These are phyloP conservation scores for Xylariomycetidae sp. DNA, from an alignment of 2,329 filamentous ascomycete species.

Conservation along the genomic window DNA sequence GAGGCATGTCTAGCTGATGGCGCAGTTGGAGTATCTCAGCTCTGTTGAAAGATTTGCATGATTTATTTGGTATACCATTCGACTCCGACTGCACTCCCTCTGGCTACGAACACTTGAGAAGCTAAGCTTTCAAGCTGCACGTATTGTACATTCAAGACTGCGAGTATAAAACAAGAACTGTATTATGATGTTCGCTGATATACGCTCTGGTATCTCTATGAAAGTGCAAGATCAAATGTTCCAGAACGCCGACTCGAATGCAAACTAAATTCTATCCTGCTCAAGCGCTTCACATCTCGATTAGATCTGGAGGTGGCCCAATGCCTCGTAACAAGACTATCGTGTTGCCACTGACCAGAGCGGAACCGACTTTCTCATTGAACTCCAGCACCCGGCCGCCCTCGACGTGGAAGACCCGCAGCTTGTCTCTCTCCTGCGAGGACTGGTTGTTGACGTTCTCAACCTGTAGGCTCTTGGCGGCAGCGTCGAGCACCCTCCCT, in stretches of 20 bases:
- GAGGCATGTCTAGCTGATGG: too few species aligned
- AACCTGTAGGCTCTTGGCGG: constrained; percentile 72
- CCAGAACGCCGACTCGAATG: constrained; percentile 19
- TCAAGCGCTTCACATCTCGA: constrained; percentile 41
- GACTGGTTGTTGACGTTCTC: constrained; percentile 80
- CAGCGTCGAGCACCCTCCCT: constrained; percentile 73
- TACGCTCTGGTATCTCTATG: too few species aligned
- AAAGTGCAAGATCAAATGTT: too few species aligned
- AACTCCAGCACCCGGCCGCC: constrained; percentile 83
- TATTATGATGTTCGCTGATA: too few species aligned
- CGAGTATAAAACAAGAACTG: too few species aligned
- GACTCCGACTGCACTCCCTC: too few species aligned
- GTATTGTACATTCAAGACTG: too few species aligned
- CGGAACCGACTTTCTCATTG: constrained; percentile 73
- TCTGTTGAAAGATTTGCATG: too few species aligned
- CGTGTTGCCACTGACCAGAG: constrained; percentile 77
- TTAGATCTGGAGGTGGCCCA: constrained; percentile 71
- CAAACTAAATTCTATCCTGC: constrained; percentile 7
- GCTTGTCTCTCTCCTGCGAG: constrained; percentile 68
- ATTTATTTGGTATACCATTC: too few species aligned
- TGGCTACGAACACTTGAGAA: too few species aligned
- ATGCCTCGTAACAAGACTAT: constrained; percentile 84
- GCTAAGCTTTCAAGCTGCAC: too few species aligned
- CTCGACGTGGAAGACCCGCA: constrained; percentile 91
- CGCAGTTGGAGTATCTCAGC: constrained; percentile 10